Conservation (phyloP, 768 basidiomycete genomes). For the Amanita brunnescens region DNA sequence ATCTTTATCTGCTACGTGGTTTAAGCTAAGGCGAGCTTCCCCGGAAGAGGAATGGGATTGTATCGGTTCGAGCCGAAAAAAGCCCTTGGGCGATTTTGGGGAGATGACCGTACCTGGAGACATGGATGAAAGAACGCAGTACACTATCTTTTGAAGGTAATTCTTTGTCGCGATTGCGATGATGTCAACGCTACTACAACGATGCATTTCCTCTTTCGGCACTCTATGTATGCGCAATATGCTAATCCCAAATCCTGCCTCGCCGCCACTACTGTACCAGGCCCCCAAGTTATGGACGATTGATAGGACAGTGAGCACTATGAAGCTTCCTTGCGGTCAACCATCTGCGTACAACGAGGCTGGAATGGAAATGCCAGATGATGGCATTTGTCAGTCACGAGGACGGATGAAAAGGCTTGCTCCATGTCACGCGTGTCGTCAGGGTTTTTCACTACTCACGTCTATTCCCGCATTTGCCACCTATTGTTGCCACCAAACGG, state of each 20-base stretch:
- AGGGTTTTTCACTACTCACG: background rate
- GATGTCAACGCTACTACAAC: slow-evolving; percentile 2
- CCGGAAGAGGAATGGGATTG: slow-evolving; percentile 1
- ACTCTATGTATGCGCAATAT: background rate
- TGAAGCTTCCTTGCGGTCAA: background rate
- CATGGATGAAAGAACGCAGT: background rate
- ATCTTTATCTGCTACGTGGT: slow-evolving; percentile 1
- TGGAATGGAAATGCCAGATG: slow-evolving; percentile 4
- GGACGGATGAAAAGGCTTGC: background rate
- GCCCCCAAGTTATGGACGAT: too few species aligned
- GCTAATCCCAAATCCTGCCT: too few species aligned
- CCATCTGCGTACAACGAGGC: background rate
- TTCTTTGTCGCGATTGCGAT: background rate
- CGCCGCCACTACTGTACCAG: too few species aligned
- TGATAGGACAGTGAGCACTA: too few species aligned
- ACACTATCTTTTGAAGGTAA: background rate
- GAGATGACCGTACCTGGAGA: background rate
- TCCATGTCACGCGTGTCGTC: background rate
- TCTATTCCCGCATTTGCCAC: background rate
- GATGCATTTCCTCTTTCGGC: slow-evolving; percentile 3
- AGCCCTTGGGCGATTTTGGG: background rate
- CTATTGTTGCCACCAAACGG: background rate
- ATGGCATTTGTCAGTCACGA: background rate
- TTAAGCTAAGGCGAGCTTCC: slow-evolving; percentile 1
- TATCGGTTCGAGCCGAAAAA: slow-evolving; percentile 7